Evolutionary conservation across 2,329 filamentous ascomycete genomes (phyloP), one percentile per base, ranked within the genome.

Genomic region (Polychaeton citri): DNA sequence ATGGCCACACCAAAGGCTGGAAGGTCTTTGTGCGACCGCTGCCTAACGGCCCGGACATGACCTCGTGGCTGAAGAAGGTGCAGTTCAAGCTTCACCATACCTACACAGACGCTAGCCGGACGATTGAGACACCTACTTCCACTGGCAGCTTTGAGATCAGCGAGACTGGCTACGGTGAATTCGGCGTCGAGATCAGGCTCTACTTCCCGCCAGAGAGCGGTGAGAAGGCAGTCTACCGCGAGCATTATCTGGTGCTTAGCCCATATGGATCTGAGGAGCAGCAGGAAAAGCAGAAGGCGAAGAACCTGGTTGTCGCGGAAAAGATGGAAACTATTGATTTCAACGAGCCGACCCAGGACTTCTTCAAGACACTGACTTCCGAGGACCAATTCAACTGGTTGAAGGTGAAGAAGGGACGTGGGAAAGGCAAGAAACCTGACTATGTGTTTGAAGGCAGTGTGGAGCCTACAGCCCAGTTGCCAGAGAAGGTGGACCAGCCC

Each of bases 11-110:
- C 20, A 92, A 96, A 66, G 84, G 82, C 43, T 98, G 90, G 90
- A 79, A 81, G 52, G 84, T 96, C 44, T 96, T 92, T 59, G 84
- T 98, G 39, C 82, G 82, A 54, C 85, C 87, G 32, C 70, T 94
- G 36, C 85, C 93, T 51, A 83, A 84, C 57, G 82, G 84, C 41
- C 66, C 66, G 1, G 84, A 94, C 54, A 81, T 96, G 46, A 86
- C 83, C 19, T 90, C 93, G 60, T 98, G 90, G 86, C 71, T 96
- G 46, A 84, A 88, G 39, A 88, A 93, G 51, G 88, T 98, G 1
- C 87, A 95, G 58, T 98, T 98, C 65, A 96, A 96, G 61, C 75
- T 98, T 12, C 88, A 95, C 68, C 87, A 96, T 60, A 95, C 88
- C 7, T 96, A 95, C 57, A 79, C 85, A 19, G 93, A 95, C 59